Evolutionary conservation across 352 stramenopile species (phyloP), one percentile per base, ranked within the genome.

Genomic region (Plasmopara viticola): DNA sequence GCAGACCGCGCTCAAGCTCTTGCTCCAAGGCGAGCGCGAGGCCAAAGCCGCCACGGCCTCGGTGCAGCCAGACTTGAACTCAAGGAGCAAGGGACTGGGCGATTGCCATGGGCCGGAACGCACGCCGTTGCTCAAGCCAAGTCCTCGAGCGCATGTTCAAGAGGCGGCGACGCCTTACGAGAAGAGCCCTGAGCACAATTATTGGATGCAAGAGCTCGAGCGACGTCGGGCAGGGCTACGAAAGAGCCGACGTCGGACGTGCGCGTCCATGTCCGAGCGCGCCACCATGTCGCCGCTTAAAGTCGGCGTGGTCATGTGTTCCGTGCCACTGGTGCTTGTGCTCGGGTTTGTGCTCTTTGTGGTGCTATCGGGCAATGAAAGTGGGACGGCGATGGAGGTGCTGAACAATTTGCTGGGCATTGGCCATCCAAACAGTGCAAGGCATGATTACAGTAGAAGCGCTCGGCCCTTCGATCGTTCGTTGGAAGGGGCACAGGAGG

Each of bases 131-230:
- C 62, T 74, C 44, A 56, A 65, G 18, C 47, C 60, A n/a, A 41
- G 33, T 38, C 9, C 33, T 14, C 33, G 33, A 14, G 49, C 46
- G 0, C 56, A 79, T 15, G 58, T 49, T 4, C 47, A 59, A 17
- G 53, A 78, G 15, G 62, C 68, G n/a, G 33, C 55, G 6, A 74
- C 72, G 25, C 60, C 60, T 17, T 60, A 74, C 48, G 69, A 76
- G 53, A 58, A 62, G 52, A 51, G 44, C 35, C 62, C 64, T 39
- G 65, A 82, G 20, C 68, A 81, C 57, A 87, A 83, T 51, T 86
- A 90, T 64, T 90, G 79, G 79, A 73, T 85, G 45, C 77, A 82
- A 45, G 75, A 90, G 58, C 73, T 82, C 35, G 74, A 86, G 51
- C 64, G 72, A 10, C 73, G 78, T 45, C 70, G 72, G 3, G 58